Conservation (phyloP, 2,329 filamentous ascomycete species). For the Aureobasidium sp. region DNA sequence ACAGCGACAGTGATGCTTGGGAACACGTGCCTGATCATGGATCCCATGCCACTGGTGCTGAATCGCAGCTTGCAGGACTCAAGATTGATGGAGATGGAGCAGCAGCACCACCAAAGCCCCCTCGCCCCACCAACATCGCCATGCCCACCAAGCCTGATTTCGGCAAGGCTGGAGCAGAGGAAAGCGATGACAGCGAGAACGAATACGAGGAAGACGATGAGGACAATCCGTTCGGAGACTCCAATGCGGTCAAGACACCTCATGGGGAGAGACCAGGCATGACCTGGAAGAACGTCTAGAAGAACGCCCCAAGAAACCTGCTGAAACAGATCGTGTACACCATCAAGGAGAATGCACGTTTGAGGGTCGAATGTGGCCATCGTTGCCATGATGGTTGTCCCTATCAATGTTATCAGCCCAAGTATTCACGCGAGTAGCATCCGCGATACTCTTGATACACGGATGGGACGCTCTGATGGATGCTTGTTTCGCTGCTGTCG, state of each 20-base stretch:
- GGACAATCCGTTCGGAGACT: slow-evolving; percentile 82
- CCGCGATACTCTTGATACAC: neutral
- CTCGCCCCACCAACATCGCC: slow-evolving; percentile 39
- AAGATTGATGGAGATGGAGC: slow-evolving; percentile 31
- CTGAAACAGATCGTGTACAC: neutral
- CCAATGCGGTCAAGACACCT: slow-evolving; percentile 60
- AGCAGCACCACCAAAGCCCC: slow-evolving; percentile 42
- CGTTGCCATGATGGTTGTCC: neutral
- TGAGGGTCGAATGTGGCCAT: no score
- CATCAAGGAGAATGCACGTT: no score
- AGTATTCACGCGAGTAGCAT: neutral
- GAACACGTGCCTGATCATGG: slow-evolving; percentile 33
- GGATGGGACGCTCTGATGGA: no score
- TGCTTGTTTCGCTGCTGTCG: neutral
- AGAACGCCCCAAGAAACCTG: neutral
- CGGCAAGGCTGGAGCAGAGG: slow-evolving; percentile 21
- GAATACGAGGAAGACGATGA: slow-evolving; percentile 63
- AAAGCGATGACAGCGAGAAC: slow-evolving; percentile 47
- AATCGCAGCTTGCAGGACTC: slow-evolving; percentile 40
- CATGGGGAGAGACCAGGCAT: slow-evolving; percentile 34
- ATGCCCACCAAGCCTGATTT: slow-evolving; percentile 30
- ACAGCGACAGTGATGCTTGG: slow-evolving; percentile 56
- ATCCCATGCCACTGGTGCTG: slow-evolving; percentile 21
- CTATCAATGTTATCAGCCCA: neutral
- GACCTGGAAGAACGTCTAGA: slow-evolving; percentile 32